Base-by-base conservation (phyloP, 108 stramenopile species). In the Ochromonas danica region DNA sequence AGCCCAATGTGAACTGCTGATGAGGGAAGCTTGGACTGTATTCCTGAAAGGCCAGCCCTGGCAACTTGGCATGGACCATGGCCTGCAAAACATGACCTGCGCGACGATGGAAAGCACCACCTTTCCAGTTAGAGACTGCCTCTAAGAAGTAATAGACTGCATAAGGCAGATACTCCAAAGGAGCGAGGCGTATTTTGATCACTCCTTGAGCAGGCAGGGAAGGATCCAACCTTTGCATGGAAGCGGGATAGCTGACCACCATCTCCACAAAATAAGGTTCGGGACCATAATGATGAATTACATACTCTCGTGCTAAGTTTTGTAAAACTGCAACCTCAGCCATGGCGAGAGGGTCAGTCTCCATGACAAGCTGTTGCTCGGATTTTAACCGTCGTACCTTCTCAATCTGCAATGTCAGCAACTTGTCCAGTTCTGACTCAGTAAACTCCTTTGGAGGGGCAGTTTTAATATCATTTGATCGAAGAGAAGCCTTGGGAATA, bases 31-130 rank as follows among this genome's bases (percentile, higher is more conserved):
- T 83, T 45, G 84, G 81, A 39, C 78, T 78, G 74, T 93, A 93
- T 78, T 94, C 94, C 75, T 94, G 94, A 84, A 93, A 94, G 33
- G 92, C 90, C 89, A 94, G 83, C 6, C 45, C 45, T 51, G 45
- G 22, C 25, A 33, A 14, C 25, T 67, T 67, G 17, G 63, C 17
- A 6, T 6, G 3, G 22, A 88, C 82, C 30, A 81, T 61, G 14
- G 86, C 92, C 81, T 94, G 94, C 35, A 93, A 71, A 2, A 94
- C 94, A 79, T 94, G 94, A 61, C 74, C 71, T 0, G 94, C 94
- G 61, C 86, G 90, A 10, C 94, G 90, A 86, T 91, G 92, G 80
- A 94, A 93, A 6, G 84, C 87, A 6, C 92, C 92, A 1, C 75
- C 78, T 65, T 88, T 80, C 88, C 87, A 93, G 0, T 85, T 88